Evolutionary conservation across 1,284 basidiomycete species (phyloP).

Genomic region (Moesziomyces sp.): DNA sequence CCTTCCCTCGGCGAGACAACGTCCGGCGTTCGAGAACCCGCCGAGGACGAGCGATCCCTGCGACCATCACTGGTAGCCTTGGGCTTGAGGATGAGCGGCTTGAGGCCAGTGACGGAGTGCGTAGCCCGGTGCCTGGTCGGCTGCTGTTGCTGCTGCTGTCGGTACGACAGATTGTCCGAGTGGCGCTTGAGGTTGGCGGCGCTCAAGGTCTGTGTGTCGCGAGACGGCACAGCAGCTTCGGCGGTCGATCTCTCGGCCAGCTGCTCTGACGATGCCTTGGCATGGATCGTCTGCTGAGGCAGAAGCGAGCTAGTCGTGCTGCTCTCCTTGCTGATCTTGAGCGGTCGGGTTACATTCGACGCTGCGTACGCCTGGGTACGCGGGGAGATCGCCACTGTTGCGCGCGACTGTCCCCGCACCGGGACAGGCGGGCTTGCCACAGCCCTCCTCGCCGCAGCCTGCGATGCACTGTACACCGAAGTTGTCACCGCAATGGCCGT

Average conservation of each 20-base stretch:
- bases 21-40: slow-evolving; percentile 20
- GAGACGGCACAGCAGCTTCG: neutral
- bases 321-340: slow-evolving; percentile 35
- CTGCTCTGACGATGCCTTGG: slow-evolving; percentile 26
- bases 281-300: slow-evolving; percentile 33
- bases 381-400: neutral
- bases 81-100: slow-evolving; percentile 29
- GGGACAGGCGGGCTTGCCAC: slow-evolving; percentile 12
- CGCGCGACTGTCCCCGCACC: slow-evolving; percentile 27
- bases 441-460: neutral
- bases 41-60: slow-evolving; percentile 9
- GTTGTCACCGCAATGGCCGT: slow-evolving; percentile 14
- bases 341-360: slow-evolving; percentile 22
- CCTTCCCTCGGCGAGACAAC: neutral
- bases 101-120: slow-evolving; percentile 32
- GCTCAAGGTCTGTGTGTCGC: slow-evolving; percentile 15
- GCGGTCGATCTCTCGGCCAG: slow-evolving; percentile 4
- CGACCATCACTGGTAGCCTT: slow-evolving; percentile 24
- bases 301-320: slow-evolving; percentile 1
- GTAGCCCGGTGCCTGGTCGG: slow-evolving; percentile 16
- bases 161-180: slow-evolving; percentile 29
- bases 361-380: neutral
- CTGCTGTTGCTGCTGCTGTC: slow-evolving; percentile 13
- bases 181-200: slow-evolving; percentile 37
- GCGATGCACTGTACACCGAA: neutral